Base-by-base conservation (phyloP, 192 early-diverging fungal species). In the Gonapodya prolifera region DNA sequence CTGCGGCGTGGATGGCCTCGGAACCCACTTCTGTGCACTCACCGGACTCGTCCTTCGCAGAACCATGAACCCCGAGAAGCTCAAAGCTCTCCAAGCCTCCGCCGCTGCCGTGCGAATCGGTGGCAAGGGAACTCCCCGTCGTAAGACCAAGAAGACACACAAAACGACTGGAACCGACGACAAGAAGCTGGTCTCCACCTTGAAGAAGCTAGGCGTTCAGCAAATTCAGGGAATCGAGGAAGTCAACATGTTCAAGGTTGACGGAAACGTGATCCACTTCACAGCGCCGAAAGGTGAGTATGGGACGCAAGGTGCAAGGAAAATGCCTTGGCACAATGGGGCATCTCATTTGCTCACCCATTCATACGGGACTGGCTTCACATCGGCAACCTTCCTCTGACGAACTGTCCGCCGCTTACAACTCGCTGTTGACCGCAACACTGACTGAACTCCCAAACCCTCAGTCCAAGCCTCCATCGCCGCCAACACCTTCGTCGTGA, bases 221-320 rank as follows among this genome's bases (percentile, higher is more conserved):
- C 86, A 90, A 78, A 88, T 97, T 79, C 84, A 88, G 82, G 88
- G 86, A 78, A 92, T 98, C 78, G 96, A 98, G 87, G 93, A 98
- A 80, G 94, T 99, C 86, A 98, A 98, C 91, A 97, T 99, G 94
- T 98, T 98, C 89, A 93, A 90, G 86, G 90, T 91, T 70, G 91
- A 97, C 81, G 95, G 95, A 80, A 92, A 89, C 83, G 91, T 98
- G 78, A 87, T 96, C 80, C 92, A 97, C 90, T 98, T 98, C 84
- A 83, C 82, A 82, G 83, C 85, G 32, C 95, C 98, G 77, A 94
- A 92, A 82, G 94, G 94, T 94, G 85, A 80, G 81, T 77, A 13
- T 30, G 35, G 75, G 33, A 78, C 32, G n/a, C n/a, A n/a, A n/a
- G n/a, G n/a, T n/a, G n/a, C n/a, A n/a, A n/a, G n/a, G n/a, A n/a